phyloP scores from a whole-genome alignment of 306 rosid genomes.

The Vicia faba region DNA sequence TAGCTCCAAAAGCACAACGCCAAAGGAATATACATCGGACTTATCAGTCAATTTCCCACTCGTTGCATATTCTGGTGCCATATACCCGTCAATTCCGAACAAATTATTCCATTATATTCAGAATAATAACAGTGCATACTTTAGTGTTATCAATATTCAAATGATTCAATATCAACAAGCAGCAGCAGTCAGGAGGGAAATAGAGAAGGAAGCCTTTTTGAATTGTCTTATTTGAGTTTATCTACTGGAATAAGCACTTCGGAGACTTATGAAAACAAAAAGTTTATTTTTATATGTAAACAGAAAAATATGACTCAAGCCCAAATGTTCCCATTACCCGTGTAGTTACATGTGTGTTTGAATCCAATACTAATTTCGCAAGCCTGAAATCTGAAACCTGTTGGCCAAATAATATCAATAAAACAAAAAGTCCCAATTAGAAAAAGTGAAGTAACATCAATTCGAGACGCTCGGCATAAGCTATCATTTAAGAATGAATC shows the following conservation, averaged over 20 bases:
- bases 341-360: constrained; percentile 89
- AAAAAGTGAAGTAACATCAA: background rate
- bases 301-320: constrained; percentile 21
- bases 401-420: constrained; percentile 34
- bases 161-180: background rate
- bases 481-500: background rate
- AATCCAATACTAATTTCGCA: constrained; percentile 85
- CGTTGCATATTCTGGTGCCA: constrained; percentile 99
- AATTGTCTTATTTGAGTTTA: no score
- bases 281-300: no score
- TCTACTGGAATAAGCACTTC: no score
- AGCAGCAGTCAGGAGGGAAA: background rate
- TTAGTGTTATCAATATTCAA: background rate
- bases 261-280: no score
- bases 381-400: constrained; percentile 99
- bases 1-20: constrained; percentile 95
- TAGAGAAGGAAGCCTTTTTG: no score
- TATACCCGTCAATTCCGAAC: constrained; percentile 63
- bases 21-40: constrained; percentile 93
- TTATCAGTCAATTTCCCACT: constrained; percentile 97
- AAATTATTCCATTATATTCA: constrained; percentile 40
- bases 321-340: constrained; percentile 99
- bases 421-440: constrained; percentile 17
- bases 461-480: constrained; percentile 14
- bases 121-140: constrained; percentile 3